A percentile compares a stretch with the other conserved stretches of the same genome.
Evolutionary conservation across 805 yeast genomes (phyloP).

Genomic region (Schizosaccharomyces cryophilus): DNA sequence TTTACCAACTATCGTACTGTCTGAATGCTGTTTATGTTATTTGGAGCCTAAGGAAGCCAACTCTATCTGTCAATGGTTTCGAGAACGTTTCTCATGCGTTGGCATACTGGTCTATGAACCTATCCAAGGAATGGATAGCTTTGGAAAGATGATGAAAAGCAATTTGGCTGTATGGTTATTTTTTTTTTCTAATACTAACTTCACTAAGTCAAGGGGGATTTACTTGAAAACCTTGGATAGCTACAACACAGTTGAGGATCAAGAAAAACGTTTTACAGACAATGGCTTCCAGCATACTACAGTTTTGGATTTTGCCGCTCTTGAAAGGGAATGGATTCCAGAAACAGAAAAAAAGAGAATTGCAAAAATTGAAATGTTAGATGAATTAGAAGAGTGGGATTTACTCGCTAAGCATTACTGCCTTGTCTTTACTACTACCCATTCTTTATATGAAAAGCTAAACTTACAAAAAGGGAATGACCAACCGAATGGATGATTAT

Average conservation of each 20-base stretch:
- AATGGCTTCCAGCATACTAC: background rate
- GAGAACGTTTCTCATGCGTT: slow-evolving; percentile 8
- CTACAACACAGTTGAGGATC: background rate
- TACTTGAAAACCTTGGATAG: background rate
- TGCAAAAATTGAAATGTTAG: slow-evolving; percentile 34
- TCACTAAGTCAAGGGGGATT: background rate
- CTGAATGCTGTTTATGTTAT: slow-evolving; percentile 62
- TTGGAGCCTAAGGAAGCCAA: slow-evolving; percentile 26
- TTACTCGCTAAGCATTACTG: slow-evolving; percentile 40
- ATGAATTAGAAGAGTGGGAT: slow-evolving; percentile 49
- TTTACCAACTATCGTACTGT: slow-evolving; percentile 34
- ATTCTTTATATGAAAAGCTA: background rate
- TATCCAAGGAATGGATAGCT: slow-evolving; percentile 31
- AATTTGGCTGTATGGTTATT: slow-evolving; percentile 32
- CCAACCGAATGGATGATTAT: background rate
- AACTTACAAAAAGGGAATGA: background rate
- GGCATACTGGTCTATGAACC: slow-evolving; percentile 41
- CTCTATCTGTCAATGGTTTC: slow-evolving; percentile 22
- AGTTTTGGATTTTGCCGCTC: background rate
- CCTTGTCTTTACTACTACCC: slow-evolving; percentile 16
- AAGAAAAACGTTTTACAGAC: background rate
- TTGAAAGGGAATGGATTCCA: background rate
- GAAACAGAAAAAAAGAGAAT: background rate
- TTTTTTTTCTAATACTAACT: slow-evolving; percentile 18
- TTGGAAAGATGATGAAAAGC: slow-evolving; percentile 43